Evolutionary conservation across 1,139 yeast genomes (phyloP).

Genomic region (Debaryomyces robertsiae): DNA sequence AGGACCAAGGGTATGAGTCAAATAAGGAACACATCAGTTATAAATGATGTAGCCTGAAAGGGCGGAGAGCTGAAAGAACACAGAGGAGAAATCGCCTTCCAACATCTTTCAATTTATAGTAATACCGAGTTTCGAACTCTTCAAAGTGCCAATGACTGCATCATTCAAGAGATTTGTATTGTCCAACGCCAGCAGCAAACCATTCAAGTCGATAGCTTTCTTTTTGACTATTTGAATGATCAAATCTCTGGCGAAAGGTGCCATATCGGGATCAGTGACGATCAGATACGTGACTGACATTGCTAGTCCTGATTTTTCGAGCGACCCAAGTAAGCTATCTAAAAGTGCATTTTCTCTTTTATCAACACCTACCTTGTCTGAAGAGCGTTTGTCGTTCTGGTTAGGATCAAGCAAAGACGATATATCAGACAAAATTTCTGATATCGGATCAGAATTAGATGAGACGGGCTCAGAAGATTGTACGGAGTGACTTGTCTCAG

Average conservation of each 20-base stretch:
- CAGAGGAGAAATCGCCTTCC: no score
- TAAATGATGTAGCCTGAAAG: no score
- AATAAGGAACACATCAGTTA: no score
- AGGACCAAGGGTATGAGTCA: no score
- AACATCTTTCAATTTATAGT: slow-evolving; percentile 17
- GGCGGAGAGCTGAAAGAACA: no score
- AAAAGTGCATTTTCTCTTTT: slow-evolving; percentile 12
- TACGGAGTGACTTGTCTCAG: no score
- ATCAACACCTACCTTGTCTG: not conserved
- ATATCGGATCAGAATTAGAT: no score
- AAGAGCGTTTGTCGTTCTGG: slow-evolving; percentile 7
- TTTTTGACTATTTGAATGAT: slow-evolving; percentile 21
- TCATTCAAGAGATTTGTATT: slow-evolving; percentile 20
- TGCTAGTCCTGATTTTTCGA: slow-evolving; percentile 14
- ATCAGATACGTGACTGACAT: slow-evolving; percentile 10
- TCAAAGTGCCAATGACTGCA: slow-evolving; percentile 20
- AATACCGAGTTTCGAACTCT: slow-evolving; percentile 16
- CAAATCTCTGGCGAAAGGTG: slow-evolving; percentile 25
- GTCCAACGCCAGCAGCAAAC: slow-evolving; percentile 20
- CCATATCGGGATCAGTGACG: slow-evolving; percentile 16
- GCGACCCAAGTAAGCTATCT: slow-evolving; percentile 13
- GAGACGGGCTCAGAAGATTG: slow-evolving; percentile 16
- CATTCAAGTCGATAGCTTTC: slow-evolving; percentile 19
- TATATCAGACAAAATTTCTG: no score
- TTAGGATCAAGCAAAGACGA: no score